These are phyloP conservation scores for Peronospora farinosa DNA, from an alignment of 352 stramenopile species.

Conservation along the genomic window DNA sequence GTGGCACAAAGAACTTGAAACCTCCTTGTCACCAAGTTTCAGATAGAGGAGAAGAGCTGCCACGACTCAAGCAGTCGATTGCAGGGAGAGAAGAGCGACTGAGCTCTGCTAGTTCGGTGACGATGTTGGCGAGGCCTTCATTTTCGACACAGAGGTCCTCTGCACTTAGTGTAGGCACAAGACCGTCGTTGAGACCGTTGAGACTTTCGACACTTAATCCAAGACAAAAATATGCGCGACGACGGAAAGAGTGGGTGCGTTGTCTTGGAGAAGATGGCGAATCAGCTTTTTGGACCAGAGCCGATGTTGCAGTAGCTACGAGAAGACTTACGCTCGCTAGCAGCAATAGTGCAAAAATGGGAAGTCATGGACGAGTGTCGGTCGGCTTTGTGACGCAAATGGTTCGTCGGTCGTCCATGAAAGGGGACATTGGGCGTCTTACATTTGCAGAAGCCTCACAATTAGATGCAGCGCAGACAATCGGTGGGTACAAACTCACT, in stretches of 20 bases:
- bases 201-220: constrained; percentile 59
- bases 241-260: constrained; percentile 78
- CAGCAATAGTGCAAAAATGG: neutral
- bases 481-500: constrained; percentile 54
- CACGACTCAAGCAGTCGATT: constrained; percentile 27
- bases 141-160: constrained; percentile 17
- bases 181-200: constrained; percentile 25
- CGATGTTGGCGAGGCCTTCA: constrained; percentile 24
- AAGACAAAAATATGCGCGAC: constrained; percentile 67
- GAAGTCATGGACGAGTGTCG: constrained; percentile 32
- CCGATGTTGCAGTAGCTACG: constrained; percentile 32
- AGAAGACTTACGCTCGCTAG: constrained; percentile 25
- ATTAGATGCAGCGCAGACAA: constrained; percentile 56
- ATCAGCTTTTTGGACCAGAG: constrained; percentile 62
- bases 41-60: constrained; percentile 22
- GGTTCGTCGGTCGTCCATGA: constrained; percentile 50
- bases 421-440: constrained; percentile 40
- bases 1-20: constrained; percentile 60
- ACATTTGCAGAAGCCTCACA: constrained; percentile 64
- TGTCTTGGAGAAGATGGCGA: constrained; percentile 51
- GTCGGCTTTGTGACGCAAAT: constrained; percentile 67
- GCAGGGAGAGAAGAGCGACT: constrained; percentile 22
- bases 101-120: constrained; percentile 26
- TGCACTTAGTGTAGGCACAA: constrained; percentile 13
- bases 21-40: constrained; percentile 1